Conservation (phyloP, 306 rosid genomes). For the Crotalaria pallida region DNA sequence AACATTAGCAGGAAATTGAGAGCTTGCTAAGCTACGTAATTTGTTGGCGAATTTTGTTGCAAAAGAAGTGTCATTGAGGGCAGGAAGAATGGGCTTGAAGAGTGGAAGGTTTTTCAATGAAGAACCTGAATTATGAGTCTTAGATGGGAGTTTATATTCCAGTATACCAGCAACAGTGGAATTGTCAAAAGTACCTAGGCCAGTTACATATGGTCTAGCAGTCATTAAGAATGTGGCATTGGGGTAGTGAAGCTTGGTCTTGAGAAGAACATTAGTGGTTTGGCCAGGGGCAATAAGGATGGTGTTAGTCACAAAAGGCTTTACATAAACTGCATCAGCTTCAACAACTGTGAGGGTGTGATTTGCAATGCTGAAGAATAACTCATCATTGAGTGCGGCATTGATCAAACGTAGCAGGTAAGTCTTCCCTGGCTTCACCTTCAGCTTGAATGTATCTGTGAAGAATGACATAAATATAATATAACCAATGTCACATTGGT, state of each 20-base stretch:
- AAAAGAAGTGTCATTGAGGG: constrained; percentile 62
- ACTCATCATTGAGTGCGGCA: constrained; percentile 60
- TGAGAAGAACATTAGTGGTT: constrained; percentile 64
- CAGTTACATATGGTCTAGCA: constrained; percentile 51
- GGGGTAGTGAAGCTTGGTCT: constrained; percentile 46
- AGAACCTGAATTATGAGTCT: constrained; percentile 11
- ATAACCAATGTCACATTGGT: background rate
- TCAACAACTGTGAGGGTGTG: constrained; percentile 61
- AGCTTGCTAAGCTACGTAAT: constrained; percentile 45
- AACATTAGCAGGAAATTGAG: constrained; percentile 53
- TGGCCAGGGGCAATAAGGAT: constrained; percentile 63
- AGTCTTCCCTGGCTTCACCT: constrained; percentile 48
- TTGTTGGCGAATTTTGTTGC: constrained; percentile 47
- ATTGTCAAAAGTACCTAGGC: constrained; percentile 61
- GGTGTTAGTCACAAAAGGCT: constrained; percentile 45
- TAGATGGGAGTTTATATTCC: constrained; percentile 32
- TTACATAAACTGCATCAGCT: constrained; percentile 59
- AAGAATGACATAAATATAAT: background rate
- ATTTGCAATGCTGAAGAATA: constrained; percentile 68
- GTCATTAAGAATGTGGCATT: constrained; percentile 60
- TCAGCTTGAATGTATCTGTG: constrained; percentile 55
- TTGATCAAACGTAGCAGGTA: constrained; percentile 63
- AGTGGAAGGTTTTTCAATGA: constrained; percentile 36
- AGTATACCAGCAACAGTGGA: constrained; percentile 54
- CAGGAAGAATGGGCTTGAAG: constrained; percentile 42